phyloP scores from a whole-genome alignment of 2,329 filamentous ascomycete genomes.

The Epichloe sibirici region DNA sequence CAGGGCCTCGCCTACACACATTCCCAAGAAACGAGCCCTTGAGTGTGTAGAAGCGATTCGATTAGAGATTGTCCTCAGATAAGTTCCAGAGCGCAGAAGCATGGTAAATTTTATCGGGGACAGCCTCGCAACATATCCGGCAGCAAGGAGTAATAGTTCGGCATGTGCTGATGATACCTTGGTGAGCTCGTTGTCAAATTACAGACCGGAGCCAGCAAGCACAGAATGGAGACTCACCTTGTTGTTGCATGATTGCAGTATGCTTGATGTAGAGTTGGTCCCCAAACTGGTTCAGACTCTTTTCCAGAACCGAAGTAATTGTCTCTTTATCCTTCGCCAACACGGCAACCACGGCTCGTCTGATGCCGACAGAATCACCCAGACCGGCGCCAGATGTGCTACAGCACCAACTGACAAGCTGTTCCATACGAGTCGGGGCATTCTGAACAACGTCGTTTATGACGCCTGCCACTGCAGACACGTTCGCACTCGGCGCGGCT shows the following conservation, averaged over 20 bases:
- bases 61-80: slow-evolving; percentile 74
- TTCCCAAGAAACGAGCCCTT: slow-evolving; percentile 70
- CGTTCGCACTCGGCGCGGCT: slow-evolving; percentile 18
- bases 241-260: slow-evolving; percentile 73
- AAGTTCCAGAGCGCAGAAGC: slow-evolving; percentile 57
- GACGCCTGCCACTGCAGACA: slow-evolving; percentile 48
- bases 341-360: slow-evolving; percentile 51
- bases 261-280: slow-evolving; percentile 82
- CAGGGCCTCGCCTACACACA: slow-evolving; percentile 69
- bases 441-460: slow-evolving; percentile 36
- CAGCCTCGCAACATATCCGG: slow-evolving; percentile 61
- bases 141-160: slow-evolving; percentile 64
- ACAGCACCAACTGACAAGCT: slow-evolving; percentile 54
- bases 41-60: slow-evolving; percentile 65
- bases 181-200: slow-evolving; percentile 10
- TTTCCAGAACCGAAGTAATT: slow-evolving; percentile 50
- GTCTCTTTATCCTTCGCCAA: slow-evolving; percentile 39
- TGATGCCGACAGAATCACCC: slow-evolving; percentile 51
- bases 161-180: slow-evolving; percentile 52
- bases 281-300: slow-evolving; percentile 61
- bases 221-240: slow-evolving; percentile 41
- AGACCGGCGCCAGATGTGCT: slow-evolving; percentile 51
- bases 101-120: slow-evolving; percentile 54
- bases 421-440: slow-evolving; percentile 35
- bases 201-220: not conserved